These are phyloP conservation scores for Azolla pinnata DNA, from an alignment of 75 land plant species.

Conservation along the genomic window DNA sequence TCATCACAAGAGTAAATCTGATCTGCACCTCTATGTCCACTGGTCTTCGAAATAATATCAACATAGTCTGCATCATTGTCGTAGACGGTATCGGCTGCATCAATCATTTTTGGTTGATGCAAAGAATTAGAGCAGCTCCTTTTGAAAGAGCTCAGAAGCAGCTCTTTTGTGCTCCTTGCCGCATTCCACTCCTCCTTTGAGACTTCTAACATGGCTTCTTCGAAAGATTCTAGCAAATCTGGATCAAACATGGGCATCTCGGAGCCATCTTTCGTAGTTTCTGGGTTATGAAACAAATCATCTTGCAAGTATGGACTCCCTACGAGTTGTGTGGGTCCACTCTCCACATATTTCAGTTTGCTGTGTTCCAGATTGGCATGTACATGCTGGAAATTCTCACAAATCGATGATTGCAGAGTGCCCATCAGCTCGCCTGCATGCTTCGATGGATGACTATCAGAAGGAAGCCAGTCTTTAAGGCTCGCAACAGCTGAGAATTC, in stretches of 20 bases:
- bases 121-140: conserved; percentile 1
- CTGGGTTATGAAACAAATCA: not conserved
- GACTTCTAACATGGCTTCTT: not conserved
- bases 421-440: not conserved
- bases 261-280: not conserved
- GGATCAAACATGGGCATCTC: conserved; percentile 1
- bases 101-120: not conserved
- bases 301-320: not conserved
- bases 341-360: not conserved
- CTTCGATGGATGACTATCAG: not conserved
- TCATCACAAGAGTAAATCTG: not conserved
- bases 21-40: not conserved
- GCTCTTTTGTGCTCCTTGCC: not conserved
- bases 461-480: not conserved
- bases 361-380: not conserved
- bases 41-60: not conserved
- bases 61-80: not conserved
- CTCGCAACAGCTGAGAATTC: not conserved
- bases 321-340: not conserved
- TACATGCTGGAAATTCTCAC: not conserved
- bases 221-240: not conserved
- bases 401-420: not conserved
- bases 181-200: conserved; percentile 8
- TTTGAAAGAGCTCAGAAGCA: not conserved
- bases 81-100: not conserved